Evolutionary conservation across 2,329 filamentous ascomycete species (phyloP).

Genomic region (Phialocephala subalpina): DNA sequence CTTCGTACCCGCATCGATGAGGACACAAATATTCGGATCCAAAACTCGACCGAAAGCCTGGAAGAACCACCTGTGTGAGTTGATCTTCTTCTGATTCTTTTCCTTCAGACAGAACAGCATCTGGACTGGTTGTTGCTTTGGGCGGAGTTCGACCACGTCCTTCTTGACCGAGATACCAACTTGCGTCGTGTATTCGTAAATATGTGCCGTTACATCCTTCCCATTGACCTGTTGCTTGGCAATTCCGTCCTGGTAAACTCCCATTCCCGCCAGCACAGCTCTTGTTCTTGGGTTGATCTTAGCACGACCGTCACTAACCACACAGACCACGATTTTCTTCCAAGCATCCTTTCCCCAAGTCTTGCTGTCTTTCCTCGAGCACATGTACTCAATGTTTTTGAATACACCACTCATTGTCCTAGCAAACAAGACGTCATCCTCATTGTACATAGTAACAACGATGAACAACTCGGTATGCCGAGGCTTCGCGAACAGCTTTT

Average conservation of each 20-base stretch:
- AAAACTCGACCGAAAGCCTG: slow-evolving; percentile 92
- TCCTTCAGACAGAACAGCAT: slow-evolving; percentile 98
- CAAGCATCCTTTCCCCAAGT: slow-evolving; percentile 98
- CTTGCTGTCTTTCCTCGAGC: slow-evolving; percentile 89
- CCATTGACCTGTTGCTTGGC: slow-evolving; percentile 97
- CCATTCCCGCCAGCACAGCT: slow-evolving; percentile 89
- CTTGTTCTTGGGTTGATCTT: slow-evolving; percentile 95
- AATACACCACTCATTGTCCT: slow-evolving; percentile 96
- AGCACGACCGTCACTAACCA: slow-evolving; percentile 94
- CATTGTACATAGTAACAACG: slow-evolving; percentile 98
- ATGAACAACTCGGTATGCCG: slow-evolving; percentile 96
- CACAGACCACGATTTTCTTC: slow-evolving; percentile 99
- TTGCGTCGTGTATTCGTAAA: slow-evolving; percentile 94
- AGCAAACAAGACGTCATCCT: slow-evolving; percentile 95
- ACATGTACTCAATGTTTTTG: slow-evolving; percentile 99
- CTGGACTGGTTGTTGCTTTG: slow-evolving; percentile 89
- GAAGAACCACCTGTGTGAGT: slow-evolving; percentile 99
- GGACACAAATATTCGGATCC: slow-evolving; percentile 94
- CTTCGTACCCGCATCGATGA: slow-evolving; percentile 95
- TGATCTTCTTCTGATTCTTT: slow-evolving; percentile 99
- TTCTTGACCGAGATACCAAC: slow-evolving; percentile 91
- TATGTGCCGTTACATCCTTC: slow-evolving; percentile 95
- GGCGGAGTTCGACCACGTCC: slow-evolving; percentile 83
- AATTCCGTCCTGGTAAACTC: slow-evolving; percentile 97
- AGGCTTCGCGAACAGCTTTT: slow-evolving; percentile 90